These are phyloP conservation scores for Eucalyptus tenuipes DNA, from an alignment of 345 rosid species.

Conservation along the genomic window DNA sequence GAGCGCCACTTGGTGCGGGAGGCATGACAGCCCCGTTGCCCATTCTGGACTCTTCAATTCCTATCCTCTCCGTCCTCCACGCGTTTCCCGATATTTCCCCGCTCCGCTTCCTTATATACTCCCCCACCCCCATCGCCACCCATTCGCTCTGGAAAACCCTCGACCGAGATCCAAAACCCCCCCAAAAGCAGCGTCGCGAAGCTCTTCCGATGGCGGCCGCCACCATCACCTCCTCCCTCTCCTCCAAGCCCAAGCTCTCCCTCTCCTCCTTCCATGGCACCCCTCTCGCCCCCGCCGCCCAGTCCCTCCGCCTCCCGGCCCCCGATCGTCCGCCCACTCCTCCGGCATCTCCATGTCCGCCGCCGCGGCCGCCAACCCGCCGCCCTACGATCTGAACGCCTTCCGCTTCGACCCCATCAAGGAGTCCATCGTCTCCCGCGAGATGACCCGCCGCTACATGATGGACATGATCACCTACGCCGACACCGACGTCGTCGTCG, in stretches of 20 bases:
- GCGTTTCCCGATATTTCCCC: background rate
- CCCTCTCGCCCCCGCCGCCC: constrained; percentile 1
- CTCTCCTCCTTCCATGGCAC: constrained; percentile 9
- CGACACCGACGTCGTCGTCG: constrained; percentile 30
- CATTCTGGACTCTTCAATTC: background rate
- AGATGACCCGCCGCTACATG: constrained; percentile 35
- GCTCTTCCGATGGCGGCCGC: background rate
- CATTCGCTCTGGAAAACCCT: background rate
- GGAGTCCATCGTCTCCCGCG: constrained; percentile 25
- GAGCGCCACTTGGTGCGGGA: background rate
- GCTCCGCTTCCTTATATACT: background rate
- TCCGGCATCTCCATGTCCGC: constrained; percentile 6
- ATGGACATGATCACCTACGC: constrained; percentile 29
- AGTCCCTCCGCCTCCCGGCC: background rate
- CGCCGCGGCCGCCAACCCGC: background rate
- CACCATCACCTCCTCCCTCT: background rate
- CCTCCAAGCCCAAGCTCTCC: background rate
- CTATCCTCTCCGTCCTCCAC: background rate
- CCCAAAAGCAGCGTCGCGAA: background rate
- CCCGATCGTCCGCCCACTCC: background rate
- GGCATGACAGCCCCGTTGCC: background rate
- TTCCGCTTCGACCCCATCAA: constrained; percentile 28
- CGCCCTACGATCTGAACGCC: constrained; percentile 13
- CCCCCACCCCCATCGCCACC: background rate
- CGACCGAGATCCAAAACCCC: background rate